phyloP scores from a whole-genome alignment of 495 filamentous ascomycete species.

The Aspergillus haitiensis region DNA sequence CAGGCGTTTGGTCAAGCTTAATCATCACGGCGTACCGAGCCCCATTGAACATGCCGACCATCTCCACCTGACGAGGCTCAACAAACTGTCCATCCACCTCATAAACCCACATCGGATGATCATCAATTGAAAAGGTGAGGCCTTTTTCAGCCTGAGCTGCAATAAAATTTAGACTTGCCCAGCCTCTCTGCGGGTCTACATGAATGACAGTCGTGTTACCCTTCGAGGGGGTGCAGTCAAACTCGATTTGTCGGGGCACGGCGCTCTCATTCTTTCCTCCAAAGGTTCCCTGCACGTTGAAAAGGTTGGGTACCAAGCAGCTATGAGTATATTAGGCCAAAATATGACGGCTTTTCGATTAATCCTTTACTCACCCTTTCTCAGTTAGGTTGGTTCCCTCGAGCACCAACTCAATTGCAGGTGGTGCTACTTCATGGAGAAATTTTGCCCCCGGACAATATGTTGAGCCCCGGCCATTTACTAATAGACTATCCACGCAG shows the following conservation, averaged over 20 bases:
- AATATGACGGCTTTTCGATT: background rate
- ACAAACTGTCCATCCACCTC: constrained; percentile 43
- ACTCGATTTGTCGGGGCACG: constrained; percentile 39
- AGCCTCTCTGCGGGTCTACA: constrained; percentile 37
- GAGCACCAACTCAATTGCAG: constrained; percentile 31
- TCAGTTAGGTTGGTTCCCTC: constrained; percentile 43
- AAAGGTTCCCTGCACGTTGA: constrained; percentile 15
- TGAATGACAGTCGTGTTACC: constrained; percentile 36
- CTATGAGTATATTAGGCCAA: constrained; percentile 8
- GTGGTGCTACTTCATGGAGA: constrained; percentile 32
- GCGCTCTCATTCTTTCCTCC: constrained; percentile 18
- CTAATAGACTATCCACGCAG: constrained; percentile 50
- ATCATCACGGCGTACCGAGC: constrained; percentile 42
- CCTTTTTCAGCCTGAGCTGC: constrained; percentile 39
- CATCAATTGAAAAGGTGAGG: constrained; percentile 43
- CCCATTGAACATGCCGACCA: constrained; percentile 33
- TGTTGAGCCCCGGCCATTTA: constrained; percentile 56
- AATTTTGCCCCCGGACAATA: constrained; percentile 45
- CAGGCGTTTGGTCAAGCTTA: constrained; percentile 35
- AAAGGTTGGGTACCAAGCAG: constrained; percentile 14
- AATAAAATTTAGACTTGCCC: constrained; percentile 53
- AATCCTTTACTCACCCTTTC: constrained; percentile 45
- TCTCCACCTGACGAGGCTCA: constrained; percentile 35
- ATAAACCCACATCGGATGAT: constrained; percentile 45
- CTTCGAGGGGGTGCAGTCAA: constrained; percentile 36